These are phyloP conservation scores for Tulasnella sp. DNA, from an alignment of 768 basidiomycete genomes.

Conservation along the genomic window DNA sequence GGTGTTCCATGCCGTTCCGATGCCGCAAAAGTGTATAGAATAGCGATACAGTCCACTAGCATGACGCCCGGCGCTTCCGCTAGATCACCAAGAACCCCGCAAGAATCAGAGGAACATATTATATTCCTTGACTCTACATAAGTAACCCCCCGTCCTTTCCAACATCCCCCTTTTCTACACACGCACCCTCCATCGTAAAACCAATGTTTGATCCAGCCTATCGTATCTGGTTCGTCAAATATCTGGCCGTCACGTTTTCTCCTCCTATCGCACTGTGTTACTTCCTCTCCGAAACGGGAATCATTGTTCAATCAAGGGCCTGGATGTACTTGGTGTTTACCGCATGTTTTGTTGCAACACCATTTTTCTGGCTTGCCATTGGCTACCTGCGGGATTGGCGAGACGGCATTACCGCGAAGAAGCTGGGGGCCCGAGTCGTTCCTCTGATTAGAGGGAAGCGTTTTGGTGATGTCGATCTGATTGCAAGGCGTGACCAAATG, in stretches of 20 bases:
- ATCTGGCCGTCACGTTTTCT: neutral
- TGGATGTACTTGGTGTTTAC: neutral
- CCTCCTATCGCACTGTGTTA: neutral
- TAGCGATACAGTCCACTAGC: no score
- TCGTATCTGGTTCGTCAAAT: conserved; percentile 1
- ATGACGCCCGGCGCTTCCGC: no score
- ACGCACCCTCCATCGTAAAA: neutral
- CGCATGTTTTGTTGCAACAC: neutral
- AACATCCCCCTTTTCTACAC: no score
- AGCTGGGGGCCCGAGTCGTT: neutral
- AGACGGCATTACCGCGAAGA: neutral
- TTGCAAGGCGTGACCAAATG: neutral
- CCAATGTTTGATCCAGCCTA: conserved; percentile 2
- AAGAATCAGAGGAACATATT: no score
- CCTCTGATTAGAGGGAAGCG: conserved; percentile 2
- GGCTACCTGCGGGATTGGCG: neutral
- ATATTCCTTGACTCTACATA: no score
- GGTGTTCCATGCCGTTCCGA: no score
- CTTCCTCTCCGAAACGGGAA: neutral
- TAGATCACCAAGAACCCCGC: no score
- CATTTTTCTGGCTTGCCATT: neutral
- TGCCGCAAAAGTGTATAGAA: no score
- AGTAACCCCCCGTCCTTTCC: no score
- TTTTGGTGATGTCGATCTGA: conserved; percentile 5
- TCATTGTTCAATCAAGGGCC: neutral